These are phyloP conservation scores for Anethum foeniculum DNA, from an alignment of 140 eudicot species.

Conservation along the genomic window DNA sequence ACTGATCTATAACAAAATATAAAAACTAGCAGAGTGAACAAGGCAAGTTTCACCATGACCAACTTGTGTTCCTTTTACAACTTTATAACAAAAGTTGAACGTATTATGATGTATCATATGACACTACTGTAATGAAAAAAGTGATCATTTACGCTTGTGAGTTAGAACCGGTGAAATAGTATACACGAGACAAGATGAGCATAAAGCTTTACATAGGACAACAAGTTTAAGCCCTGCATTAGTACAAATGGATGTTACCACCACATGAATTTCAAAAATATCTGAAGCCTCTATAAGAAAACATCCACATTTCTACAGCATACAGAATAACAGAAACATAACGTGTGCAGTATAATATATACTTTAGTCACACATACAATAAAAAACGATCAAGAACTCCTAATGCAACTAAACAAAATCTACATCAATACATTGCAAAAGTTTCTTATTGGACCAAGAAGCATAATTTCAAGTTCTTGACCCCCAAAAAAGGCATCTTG, in stretches of 20 bases:
- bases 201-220: neutral
- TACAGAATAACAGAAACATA: neutral
- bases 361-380: too few species aligned
- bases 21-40: neutral
- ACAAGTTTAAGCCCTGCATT: neutral
- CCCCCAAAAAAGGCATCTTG: neutral
- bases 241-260: neutral
- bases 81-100: neutral
- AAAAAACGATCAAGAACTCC: neutral
- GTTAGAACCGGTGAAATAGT: neutral
- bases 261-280: neutral
- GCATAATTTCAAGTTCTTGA: neutral
- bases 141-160: neutral
- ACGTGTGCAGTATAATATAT: neutral
- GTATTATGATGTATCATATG: neutral
- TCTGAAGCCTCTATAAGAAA: neutral
- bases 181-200: neutral
- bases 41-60: neutral
- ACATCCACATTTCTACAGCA: neutral
- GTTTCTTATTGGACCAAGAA: too few species aligned
- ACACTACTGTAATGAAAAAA: neutral
- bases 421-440: too few species aligned
- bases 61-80: neutral
- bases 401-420: neutral
- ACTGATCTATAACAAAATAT: neutral